Percentiles rank a stretch among this genome's conserved stretches.
phyloP scores from a whole-genome alignment of 768 basidiomycete species.

The Amanita pallidorosea region DNA sequence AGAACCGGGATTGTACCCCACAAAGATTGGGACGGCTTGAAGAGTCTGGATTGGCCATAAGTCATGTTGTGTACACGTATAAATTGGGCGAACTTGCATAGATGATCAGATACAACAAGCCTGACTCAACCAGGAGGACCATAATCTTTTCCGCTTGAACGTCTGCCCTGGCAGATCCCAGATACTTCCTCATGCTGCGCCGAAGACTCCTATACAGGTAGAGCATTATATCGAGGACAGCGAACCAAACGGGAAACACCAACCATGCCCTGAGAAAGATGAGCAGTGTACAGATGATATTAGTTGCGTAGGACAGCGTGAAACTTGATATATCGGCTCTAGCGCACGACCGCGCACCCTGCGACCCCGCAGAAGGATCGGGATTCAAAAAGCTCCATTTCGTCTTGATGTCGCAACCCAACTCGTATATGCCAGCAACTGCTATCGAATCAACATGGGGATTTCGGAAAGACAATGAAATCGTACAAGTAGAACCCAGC shows the following conservation, averaged over 20 bases:
- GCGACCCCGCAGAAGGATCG: slow-evolving; percentile 14
- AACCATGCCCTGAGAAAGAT: slow-evolving; percentile 18
- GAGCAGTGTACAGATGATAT: slow-evolving; percentile 18
- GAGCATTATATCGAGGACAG: background rate
- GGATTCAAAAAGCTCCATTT: slow-evolving; percentile 15
- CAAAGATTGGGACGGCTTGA: slow-evolving; percentile 20
- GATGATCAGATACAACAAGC: slow-evolving; percentile 16
- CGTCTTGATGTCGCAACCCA: slow-evolving; percentile 18
- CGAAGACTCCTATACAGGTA: slow-evolving; percentile 13
- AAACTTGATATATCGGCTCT: slow-evolving; percentile 19
- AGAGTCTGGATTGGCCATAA: slow-evolving; percentile 12
- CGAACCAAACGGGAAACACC: background rate
- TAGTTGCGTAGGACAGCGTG: slow-evolving; percentile 18
- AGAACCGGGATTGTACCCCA: slow-evolving; percentile 13
- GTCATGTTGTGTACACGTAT: background rate
- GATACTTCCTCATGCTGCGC: slow-evolving; percentile 13
- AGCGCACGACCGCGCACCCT: slow-evolving; percentile 15
- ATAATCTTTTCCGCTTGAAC: slow-evolving; percentile 18
- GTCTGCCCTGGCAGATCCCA: slow-evolving; percentile 14
- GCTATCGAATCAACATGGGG: background rate
- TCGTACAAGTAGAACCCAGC: slow-evolving; percentile 17
- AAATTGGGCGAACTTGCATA: slow-evolving; percentile 11
- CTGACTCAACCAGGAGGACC: slow-evolving; percentile 18
- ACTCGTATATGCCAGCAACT: slow-evolving; percentile 19
- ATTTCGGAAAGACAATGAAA: background rate